These are phyloP conservation scores for Termitomyces titanicus DNA, from an alignment of 768 basidiomycete species.

Conservation along the genomic window DNA sequence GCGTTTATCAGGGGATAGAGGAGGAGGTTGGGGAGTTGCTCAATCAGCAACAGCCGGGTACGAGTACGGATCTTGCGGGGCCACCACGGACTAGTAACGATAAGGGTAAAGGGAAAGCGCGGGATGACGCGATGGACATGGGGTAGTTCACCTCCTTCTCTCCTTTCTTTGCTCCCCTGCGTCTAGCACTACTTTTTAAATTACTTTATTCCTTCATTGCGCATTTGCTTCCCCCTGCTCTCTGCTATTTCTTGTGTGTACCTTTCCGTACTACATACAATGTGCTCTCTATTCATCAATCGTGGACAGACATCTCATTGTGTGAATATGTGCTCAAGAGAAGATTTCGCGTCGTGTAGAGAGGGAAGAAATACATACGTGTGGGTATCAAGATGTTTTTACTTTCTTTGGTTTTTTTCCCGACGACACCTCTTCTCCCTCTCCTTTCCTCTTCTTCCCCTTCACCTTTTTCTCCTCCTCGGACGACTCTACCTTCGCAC, in stretches of 20 bases:
- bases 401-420: slow-evolving; percentile 49
- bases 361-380: neutral
- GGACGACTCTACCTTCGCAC: slow-evolving; percentile 9
- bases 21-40: slow-evolving; percentile 51
- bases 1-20: slow-evolving; percentile 73
- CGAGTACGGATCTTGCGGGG: slow-evolving; percentile 8
- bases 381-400: slow-evolving; percentile 22
- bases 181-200: neutral
- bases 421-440: slow-evolving; percentile 19
- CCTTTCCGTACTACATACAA: slow-evolving; percentile 7
- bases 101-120: slow-evolving; percentile 50
- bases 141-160: slow-evolving; percentile 36
- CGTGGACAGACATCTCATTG: neutral
- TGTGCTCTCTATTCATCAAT: neutral
- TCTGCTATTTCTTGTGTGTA: slow-evolving; percentile 9
- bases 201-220: slow-evolving; percentile 18
- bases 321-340: neutral
- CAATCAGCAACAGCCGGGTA: slow-evolving; percentile 12
- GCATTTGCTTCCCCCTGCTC: slow-evolving; percentile 6
- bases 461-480: slow-evolving; percentile 32
- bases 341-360: neutral
- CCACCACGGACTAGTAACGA: slow-evolving; percentile 18
- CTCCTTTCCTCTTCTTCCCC: slow-evolving; percentile 46
- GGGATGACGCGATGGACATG: slow-evolving; percentile 63
- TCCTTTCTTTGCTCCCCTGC: slow-evolving; percentile 8